A percentile compares a stretch with the other conserved stretches of the same genome.
Evolutionary conservation across 2,329 filamentous ascomycete genomes (phyloP).

Genomic region (Paracoccidioides brasiliensis): DNA sequence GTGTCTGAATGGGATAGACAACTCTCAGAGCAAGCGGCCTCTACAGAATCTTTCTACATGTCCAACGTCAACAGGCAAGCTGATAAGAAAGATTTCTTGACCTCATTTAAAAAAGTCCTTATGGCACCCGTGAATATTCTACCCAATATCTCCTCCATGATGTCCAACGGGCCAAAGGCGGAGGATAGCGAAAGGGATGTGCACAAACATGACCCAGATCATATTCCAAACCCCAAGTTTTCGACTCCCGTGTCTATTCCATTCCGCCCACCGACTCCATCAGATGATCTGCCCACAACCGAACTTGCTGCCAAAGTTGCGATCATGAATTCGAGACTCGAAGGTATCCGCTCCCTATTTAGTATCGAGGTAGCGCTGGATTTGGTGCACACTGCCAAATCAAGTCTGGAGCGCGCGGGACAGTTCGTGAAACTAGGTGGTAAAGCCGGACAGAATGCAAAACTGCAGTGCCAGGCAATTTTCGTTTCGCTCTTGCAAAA

Average conservation of each 20-base stretch:
- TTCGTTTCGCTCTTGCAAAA: slow-evolving; percentile 77
- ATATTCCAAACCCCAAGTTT: slow-evolving; percentile 21
- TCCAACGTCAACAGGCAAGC: slow-evolving; percentile 85
- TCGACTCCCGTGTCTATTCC: slow-evolving; percentile 22
- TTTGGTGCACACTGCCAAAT: slow-evolving; percentile 77
- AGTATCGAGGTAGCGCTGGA: slow-evolving; percentile 90
- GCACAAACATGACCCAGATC: slow-evolving; percentile 10
- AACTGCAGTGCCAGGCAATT: slow-evolving; percentile 77
- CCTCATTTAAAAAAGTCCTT: slow-evolving; percentile 94
- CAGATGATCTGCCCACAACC: slow-evolving; percentile 60
- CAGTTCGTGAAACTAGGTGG: slow-evolving; percentile 71
- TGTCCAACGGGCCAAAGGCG: slow-evolving; percentile 35
- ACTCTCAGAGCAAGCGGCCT: slow-evolving; percentile 78
- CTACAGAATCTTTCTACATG: slow-evolving; percentile 90
- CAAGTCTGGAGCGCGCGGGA: slow-evolving; percentile 71
- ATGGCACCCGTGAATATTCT: slow-evolving; percentile 97
- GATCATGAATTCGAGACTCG: slow-evolving; percentile 85
- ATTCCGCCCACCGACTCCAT: slow-evolving; percentile 11
- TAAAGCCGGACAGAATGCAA: slow-evolving; percentile 67
- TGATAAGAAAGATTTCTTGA: slow-evolving; percentile 91
- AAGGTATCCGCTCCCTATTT: slow-evolving; percentile 89
- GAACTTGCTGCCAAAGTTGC: slow-evolving; percentile 96
- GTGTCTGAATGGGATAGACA: slow-evolving; percentile 85
- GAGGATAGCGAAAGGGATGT: slow-evolving; percentile 16
- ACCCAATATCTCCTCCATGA: slow-evolving; percentile 52